Percentiles rank a stretch among this genome's conserved stretches.
These are phyloP conservation scores for Glomus cerebriforme DNA, from an alignment of 192 early-diverging fungal genomes.

Conservation along the genomic window DNA sequence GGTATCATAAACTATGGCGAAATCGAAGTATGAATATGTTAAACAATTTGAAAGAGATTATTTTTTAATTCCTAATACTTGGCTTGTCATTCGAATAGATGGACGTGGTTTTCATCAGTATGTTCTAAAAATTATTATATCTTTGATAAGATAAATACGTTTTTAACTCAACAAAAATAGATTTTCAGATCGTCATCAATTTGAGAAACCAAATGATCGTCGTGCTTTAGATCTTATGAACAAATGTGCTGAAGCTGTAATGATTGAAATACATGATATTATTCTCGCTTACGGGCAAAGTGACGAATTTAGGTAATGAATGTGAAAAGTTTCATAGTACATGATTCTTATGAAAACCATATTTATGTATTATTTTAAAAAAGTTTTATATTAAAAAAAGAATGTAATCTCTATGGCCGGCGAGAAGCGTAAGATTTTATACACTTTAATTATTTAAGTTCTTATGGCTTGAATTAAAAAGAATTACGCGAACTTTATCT, in stretches of 20 bases:
- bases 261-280: slow-evolving; percentile 79
- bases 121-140: neutral
- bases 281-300: slow-evolving; percentile 88
- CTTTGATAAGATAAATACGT: too few species aligned
- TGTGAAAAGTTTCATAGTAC: too few species aligned
- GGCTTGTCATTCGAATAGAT: slow-evolving; percentile 90
- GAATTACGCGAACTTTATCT: neutral
- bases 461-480: neutral
- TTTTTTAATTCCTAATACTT: slow-evolving; percentile 81
- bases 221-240: slow-evolving; percentile 83
- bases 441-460: too few species aligned
- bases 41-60: slow-evolving; percentile 82
- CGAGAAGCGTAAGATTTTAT: slow-evolving; percentile 54
- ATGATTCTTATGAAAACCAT: neutral
- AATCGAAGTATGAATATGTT: slow-evolving; percentile 92
- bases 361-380: neutral
- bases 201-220: slow-evolving; percentile 79
- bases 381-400: slow-evolving; percentile 73
- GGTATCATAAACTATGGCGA: slow-evolving; percentile 66
- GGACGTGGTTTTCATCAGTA: slow-evolving; percentile 86
- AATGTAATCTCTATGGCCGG: slow-evolving; percentile 68
- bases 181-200: slow-evolving; percentile 77
- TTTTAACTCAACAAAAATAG: slow-evolving; percentile 33
- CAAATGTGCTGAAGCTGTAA: slow-evolving; percentile 73
- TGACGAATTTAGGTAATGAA: slow-evolving; percentile 78